Percentiles rank a stretch among this genome's conserved stretches.
These are phyloP conservation scores for Aspergillus fijiensis DNA, from an alignment of 2,329 filamentous ascomycete species.

Conservation along the genomic window DNA sequence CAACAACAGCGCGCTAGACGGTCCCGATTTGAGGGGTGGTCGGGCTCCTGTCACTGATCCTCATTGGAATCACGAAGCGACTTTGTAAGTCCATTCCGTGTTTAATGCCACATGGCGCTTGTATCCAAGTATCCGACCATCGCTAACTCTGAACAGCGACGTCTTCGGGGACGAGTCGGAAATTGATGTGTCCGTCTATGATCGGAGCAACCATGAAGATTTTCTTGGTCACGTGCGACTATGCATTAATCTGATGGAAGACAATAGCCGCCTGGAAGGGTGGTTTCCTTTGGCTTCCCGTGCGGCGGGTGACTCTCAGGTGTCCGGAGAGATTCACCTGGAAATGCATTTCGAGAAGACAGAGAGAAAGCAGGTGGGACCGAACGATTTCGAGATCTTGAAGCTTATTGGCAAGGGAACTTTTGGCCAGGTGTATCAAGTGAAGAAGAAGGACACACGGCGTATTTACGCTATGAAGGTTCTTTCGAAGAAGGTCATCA, in stretches of 20 bases:
- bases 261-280: constrained; percentile 70
- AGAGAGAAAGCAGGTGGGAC: constrained; percentile 88
- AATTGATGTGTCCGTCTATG: constrained; percentile 91
- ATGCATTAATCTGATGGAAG: constrained; percentile 66
- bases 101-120: not conserved
- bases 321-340: constrained; percentile 83
- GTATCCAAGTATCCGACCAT: not conserved
- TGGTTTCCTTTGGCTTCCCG: constrained; percentile 84
- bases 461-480: constrained; percentile 99
- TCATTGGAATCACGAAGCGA: constrained; percentile 91
- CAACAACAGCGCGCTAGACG: constrained; percentile 79
- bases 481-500: constrained; percentile 98
- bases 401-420: constrained; percentile 97
- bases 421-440: constrained; percentile 97
- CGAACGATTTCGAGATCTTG: constrained; percentile 92
- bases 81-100: constrained; percentile 68
- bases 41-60: constrained; percentile 75
- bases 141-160: constrained; percentile 59
- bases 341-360: constrained; percentile 82
- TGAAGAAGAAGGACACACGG: constrained; percentile 92
- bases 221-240: constrained; percentile 90
- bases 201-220: constrained; percentile 78
- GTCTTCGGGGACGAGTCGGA: constrained; percentile 88
- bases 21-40: constrained; percentile 51
- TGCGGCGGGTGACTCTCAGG: constrained; percentile 73